Evolutionary conservation across 2,329 filamentous ascomycete genomes (phyloP), one percentile per base, ranked within the genome.

Genomic region (Myriosclerotinia duriaeana): DNA sequence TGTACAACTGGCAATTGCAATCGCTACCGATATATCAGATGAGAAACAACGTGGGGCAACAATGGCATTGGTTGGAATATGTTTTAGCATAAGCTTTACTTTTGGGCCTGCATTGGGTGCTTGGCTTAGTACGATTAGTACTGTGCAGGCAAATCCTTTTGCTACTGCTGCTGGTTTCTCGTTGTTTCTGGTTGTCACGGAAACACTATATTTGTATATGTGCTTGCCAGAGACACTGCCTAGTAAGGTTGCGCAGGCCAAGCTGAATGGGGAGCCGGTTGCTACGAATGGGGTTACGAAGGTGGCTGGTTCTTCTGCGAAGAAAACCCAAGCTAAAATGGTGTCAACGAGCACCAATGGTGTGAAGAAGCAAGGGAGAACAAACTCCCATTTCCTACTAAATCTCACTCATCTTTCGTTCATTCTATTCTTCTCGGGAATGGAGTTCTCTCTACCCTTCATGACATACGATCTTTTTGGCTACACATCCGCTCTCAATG

Each of bases 401-500:
- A 97, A 97, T 76, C 79, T 89, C 1, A 88, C 92, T 0, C 95
- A 99, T 78, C 90, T 98, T 75, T 80, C 89, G 56, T 99, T 99
- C 78, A 87, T 99, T 68, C 87, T 99, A 15, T 97, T 97, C 79
- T 99, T 99, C 80, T 97, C 92, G 2, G 95, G 95, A 68, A 94
- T 99, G 90, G 95, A 99, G 77, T 98, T 97, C 78, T 97, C 93
- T 0, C 85, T 99, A 3, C 93, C 95, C 0, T 99, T 99, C 78
- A 93, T 99, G 87, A 98, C 94, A 0, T 96, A 95, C 74, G 94
- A 97, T 64, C 85, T 99, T 54, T 98, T 98, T 78, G 85, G 85
- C 11, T 96, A 95, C 76, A 86, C 84, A 14, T 89, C 93, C 0
- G 85, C 87, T 53, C 85, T 92, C 63, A 96, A 96, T 71, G 95